Evolutionary conservation across 2,329 filamentous ascomycete genomes (phyloP), one percentile per base, ranked within the genome.

Genomic region (Diaporthe longicolla): DNA sequence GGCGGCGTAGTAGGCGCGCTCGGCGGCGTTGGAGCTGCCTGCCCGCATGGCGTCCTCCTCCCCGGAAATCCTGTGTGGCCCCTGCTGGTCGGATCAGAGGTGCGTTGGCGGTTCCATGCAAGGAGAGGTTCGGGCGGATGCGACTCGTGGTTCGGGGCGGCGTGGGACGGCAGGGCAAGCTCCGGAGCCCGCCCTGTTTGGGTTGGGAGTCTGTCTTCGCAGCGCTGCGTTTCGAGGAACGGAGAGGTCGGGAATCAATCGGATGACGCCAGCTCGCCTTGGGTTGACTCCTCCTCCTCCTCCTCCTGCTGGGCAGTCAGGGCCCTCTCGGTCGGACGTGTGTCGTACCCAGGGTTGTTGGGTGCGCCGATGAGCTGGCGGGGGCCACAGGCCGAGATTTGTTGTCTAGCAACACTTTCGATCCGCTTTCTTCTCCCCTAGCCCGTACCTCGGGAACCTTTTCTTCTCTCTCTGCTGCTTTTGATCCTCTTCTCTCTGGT

Each of bases 1-100:
- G 83, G 88, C 88, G 69, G 80, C 78, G 63, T 85, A 84, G 78
- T 85, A 84, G 74, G 83, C 82, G 73, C 82, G 82, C 73, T 85
- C 82, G 78, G 78, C 78, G 29, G 78, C 77, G 66, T 80, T 79
- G 70, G 78, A 80, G 77, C 66, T 79, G 75, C 74, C 75, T 58
- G 72, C 63, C 70, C 82, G 83, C 84, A 84, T 85, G 80, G 78
- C 80, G 45, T 65, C 73, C 57, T 71, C 59, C 70, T 71, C 59
- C 59, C 70, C 70, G 61, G 70, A 32, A 63, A 50, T 71, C 57
- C 45, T 71, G 45, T 54, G 35, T 63, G 52, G 58, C 58, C 57
- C 70, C 70, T 54, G 70, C 70, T 54, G 70, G 50, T 72, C 63
- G 63, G 63, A 68, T 68, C n/a, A 54, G 40, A n/a, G 63, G 2